Base-by-base conservation (phyloP, 331 rosid species). In the Spiraea crenata region DNA sequence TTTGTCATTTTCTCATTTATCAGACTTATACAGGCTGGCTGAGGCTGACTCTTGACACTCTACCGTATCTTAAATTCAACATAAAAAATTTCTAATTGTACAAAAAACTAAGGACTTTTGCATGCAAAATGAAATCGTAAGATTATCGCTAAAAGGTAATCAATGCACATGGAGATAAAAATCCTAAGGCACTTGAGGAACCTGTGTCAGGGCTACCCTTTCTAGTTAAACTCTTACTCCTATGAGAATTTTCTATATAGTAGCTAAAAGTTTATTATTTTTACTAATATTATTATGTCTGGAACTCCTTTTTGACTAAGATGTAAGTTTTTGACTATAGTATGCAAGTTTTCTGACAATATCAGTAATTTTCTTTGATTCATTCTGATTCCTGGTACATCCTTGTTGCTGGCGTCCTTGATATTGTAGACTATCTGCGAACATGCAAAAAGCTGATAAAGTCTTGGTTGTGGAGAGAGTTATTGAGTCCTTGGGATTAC, bases 381-480 rank as follows among this genome's bases (percentile, higher is more conserved):
- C 25, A 48, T 54, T 68, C 72, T 66, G 63, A 76, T 25, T 44
- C 10, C 47, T 79, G 48, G 79, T 76, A 11, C 48, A 17, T 52
- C 51, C 17, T 17, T 69, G 71, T 72, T 69, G 64, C 34, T 50
- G 78, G 68, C 12, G 62, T 75, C 46, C 67, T 72, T 46, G 17
- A 83, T 59, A 70, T 17, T 63, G 81, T 38, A 89, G 96, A 70
- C 74, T 89, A 61, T 80, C 92, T 19, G 92, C 80, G 39, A 86
- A 83, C 78, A 82, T 89, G 89, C 86, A 89, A 69, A 89, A 87
- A 78, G 83, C 90, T 35, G 96, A 89, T 83, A 89, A 89, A 82
- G 96, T 89, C 77, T 85, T 89, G 63, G 86, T 89, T 77, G 86
- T 89, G 54, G 96, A 89, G 79, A 87, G 92, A 87, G 87, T 83